Base-by-base conservation (phyloP, 805 yeast genomes). In the Wickerhamomyces queroliae region DNA sequence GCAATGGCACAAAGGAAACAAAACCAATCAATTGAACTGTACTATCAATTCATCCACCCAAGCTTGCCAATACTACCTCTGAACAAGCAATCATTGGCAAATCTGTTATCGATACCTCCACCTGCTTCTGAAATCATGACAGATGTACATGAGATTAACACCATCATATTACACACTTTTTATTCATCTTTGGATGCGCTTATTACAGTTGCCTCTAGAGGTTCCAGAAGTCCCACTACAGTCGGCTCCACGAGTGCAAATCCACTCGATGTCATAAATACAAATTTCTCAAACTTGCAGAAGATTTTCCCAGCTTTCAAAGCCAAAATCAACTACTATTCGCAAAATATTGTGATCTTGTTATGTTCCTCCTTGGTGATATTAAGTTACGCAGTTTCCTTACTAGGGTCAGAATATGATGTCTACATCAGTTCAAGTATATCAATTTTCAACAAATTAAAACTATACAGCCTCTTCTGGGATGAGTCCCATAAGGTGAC, bases 401-500 rank as follows among this genome's bases (percentile, higher is more conserved):
- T 80, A 30, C 72, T 78, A 19, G 89, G 90, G 0, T 76, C 74
- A 38, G 67, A 70, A 26, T 78, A 74, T 50, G 74, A 84, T 7
- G 60, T 78, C 29, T 79, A 81, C 1, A 63, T 83, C 22, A 69
- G 78, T 4, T 62, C 72, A 41, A 64, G 82, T 2, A 66, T 71
- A 12, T 61, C 79, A 2, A 66, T 78, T 12, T 74, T 80, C 51
- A 76, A 76, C 53, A 87, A 80, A 48, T 72, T 77, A 56, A 70
- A 70, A 45, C 58, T 81, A 8, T 66, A 53, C 52, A 72, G 52
- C 38, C 62, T 66, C 13, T 54, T 59, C 31, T 51, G 53, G 43
- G 52, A 41, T 32, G 32, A 35, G 37, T 37, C 7, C 27, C 35
- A 29, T 33, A 21, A 21, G 20, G 33, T 24, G 20, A 38, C 33